Conservation (phyloP, 257 asterid species). For the Solanum appendiculatum region DNA sequence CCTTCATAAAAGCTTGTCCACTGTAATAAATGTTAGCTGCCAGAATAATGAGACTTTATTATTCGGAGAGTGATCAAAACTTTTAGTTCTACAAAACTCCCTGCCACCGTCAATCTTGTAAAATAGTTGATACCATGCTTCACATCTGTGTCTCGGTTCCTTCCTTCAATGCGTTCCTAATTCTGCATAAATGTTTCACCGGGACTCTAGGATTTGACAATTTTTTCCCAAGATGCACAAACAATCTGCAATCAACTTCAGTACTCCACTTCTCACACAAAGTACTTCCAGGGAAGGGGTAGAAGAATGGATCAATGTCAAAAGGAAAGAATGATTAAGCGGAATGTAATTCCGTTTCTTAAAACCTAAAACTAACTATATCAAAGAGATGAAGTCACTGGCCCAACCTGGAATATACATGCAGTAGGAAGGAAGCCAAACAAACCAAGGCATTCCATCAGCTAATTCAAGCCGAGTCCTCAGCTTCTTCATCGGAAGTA, state of each 20-base stretch:
- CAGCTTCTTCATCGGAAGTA: conserved; percentile 45
- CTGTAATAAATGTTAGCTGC: not conserved
- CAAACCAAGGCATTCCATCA: conserved; percentile 10
- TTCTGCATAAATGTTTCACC: not conserved
- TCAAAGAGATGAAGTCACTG: conserved; percentile 5
- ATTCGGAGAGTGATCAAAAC: not conserved
- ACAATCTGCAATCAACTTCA: not conserved
- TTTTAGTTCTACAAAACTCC: not conserved
- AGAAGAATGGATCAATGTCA: conserved; percentile 9
- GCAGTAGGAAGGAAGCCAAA: conserved; percentile 14
- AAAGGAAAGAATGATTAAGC: conserved; percentile 4
- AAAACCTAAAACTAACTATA: conserved; percentile 26
- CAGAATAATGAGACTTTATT: not conserved
- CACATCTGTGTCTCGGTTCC: not conserved
- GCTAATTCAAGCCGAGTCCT: conserved; percentile 21
- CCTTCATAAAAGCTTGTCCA: not conserved
- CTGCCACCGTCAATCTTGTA: not conserved
- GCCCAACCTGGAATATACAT: conserved; percentile 11
- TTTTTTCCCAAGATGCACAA: not conserved
- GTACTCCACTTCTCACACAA: not conserved
- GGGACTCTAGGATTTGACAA: not conserved
- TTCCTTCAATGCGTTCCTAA: not conserved
- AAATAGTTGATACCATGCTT: not conserved
- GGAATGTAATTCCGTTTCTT: conserved; percentile 13
- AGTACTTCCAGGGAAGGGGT: conserved; percentile 12